Percentiles rank a stretch among this genome's conserved stretches.
phyloP scores from a whole-genome alignment of 169 alveolate genomes.

The Besnoitia besnoiti region DNA sequence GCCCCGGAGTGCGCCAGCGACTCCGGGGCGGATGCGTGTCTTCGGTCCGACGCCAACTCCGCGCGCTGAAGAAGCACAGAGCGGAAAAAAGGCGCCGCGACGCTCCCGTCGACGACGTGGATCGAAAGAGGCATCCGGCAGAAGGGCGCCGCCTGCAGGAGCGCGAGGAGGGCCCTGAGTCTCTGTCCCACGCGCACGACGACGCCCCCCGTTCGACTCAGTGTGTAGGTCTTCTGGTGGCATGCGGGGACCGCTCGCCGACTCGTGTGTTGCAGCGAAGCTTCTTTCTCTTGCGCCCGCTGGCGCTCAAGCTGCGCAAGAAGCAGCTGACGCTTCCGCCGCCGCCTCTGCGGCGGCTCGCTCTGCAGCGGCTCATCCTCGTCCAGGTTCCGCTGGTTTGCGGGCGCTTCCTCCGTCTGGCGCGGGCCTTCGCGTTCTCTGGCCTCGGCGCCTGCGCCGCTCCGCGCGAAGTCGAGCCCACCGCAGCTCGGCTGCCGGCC shows the following conservation, averaged over 20 bases:
- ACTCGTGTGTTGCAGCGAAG: not conserved
- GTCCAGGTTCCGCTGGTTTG: too few species aligned
- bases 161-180: not conserved
- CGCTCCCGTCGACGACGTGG: not conserved
- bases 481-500: too few species aligned
- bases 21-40: not conserved
- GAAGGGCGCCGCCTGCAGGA: not conserved
- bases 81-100: slow-evolving; percentile 19
- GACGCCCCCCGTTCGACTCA: slow-evolving; percentile 13
- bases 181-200: not conserved
- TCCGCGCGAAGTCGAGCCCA: too few species aligned
- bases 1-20: not conserved
- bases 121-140: not conserved
- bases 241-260: not conserved
- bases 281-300: not conserved
- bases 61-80: not conserved
- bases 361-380: not conserved
- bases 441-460: too few species aligned
- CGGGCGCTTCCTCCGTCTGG: too few species aligned
- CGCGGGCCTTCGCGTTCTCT: too few species aligned
- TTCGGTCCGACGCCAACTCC: not conserved
- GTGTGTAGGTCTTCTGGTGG: not conserved
- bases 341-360: not conserved
- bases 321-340: not conserved
- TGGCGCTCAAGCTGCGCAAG: not conserved